Conservation (phyloP, 352 stramenopile genomes). For the Phytophthora idaei region DNA sequence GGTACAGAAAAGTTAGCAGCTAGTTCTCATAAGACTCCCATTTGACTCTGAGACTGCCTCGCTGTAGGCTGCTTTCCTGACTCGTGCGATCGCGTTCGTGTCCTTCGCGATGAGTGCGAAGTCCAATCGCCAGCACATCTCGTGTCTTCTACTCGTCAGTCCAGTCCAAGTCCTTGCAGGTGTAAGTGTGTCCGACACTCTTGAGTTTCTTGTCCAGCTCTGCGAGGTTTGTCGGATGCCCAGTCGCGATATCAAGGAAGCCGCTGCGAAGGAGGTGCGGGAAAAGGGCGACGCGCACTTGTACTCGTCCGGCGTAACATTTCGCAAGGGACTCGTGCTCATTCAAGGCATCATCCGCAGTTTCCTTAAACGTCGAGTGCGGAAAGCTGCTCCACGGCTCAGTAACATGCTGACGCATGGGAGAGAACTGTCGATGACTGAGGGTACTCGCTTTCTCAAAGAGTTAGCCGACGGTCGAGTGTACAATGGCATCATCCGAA, state of each 20-base stretch:
- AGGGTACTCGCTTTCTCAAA: constrained; percentile 77
- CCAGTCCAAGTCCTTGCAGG: constrained; percentile 85
- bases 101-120: constrained; percentile 55
- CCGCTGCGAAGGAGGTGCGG: constrained; percentile 55
- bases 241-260: constrained; percentile 55
- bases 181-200: constrained; percentile 64
- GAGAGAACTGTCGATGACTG: constrained; percentile 40
- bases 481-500: constrained; percentile 67
- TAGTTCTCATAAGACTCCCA: not conserved
- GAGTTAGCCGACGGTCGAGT: constrained; percentile 68
- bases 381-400: constrained; percentile 24
- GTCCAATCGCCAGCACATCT: constrained; percentile 51
- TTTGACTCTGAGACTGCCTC: no score
- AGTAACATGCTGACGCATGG: not conserved
- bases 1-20: constrained; percentile 15
- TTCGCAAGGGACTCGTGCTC: constrained; percentile 68
- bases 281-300: constrained; percentile 70
- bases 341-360: constrained; percentile 73
- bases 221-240: constrained; percentile 62
- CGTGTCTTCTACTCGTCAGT: constrained; percentile 77
- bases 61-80: constrained; percentile 74
- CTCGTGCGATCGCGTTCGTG: constrained; percentile 76
- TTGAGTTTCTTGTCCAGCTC: constrained; percentile 78
- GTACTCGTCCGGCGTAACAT: constrained; percentile 77
- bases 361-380: constrained; percentile 66